Conservation (phyloP, 192 early-diverging fungal genomes). For the Chytriomyces sp. region DNA sequence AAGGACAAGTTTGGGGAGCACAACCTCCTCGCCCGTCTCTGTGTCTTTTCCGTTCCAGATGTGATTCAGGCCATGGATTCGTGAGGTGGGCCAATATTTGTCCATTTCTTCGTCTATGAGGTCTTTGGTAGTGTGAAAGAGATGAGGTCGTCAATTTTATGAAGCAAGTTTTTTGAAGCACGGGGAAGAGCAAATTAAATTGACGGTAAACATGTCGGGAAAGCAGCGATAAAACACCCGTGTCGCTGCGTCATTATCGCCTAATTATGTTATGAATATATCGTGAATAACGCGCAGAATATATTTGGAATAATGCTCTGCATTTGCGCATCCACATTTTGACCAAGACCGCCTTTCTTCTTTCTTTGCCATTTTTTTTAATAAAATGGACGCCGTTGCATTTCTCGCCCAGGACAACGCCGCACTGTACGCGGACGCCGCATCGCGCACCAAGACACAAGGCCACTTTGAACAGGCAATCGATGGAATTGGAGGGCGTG, state of each 20-base stretch:
- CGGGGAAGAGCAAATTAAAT: neutral
- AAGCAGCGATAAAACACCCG: neutral
- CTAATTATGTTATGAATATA: neutral
- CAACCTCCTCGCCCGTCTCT: constrained; percentile 25
- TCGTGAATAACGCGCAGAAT: neutral
- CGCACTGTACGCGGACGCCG: neutral
- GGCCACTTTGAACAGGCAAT: neutral
- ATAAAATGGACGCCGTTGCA: neutral
- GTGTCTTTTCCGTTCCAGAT: constrained; percentile 19
- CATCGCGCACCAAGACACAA: neutral
- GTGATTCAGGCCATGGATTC: constrained; percentile 4
- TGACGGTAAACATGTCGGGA: neutral
- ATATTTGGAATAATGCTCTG: neutral
- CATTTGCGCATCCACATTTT: neutral
- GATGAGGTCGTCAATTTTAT: too few relatives aligned
- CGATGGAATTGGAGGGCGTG: neutral
- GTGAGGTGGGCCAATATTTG: neutral
- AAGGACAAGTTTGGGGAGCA: too few relatives aligned
- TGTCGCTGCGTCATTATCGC: neutral
- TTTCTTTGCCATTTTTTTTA: neutral
- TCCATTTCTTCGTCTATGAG: neutral
- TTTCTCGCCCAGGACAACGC: neutral
- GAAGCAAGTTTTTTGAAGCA: too few relatives aligned
- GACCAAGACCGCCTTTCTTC: neutral
- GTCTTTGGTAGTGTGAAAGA: too few relatives aligned